Conservation (phyloP, 2,329 filamentous ascomycete genomes). For the Ceratocystis ficicola region DNA sequence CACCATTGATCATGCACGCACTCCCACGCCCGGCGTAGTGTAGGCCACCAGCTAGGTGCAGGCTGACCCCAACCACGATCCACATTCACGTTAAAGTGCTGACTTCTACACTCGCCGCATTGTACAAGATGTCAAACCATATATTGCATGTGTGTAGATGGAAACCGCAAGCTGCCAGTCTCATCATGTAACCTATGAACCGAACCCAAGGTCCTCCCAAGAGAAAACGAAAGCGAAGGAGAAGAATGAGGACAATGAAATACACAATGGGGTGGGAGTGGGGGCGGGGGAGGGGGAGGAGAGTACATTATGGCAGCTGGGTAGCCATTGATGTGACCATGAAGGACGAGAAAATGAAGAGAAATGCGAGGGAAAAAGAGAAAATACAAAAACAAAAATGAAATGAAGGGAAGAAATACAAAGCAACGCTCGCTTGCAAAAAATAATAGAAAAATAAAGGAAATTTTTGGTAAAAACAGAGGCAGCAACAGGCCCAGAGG, state of each 20-base stretch:
- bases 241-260: not conserved
- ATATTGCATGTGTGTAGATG: not conserved
- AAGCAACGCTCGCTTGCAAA: conserved; percentile 12
- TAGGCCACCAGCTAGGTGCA: too few relatives aligned
- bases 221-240: not conserved
- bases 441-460: not conserved
- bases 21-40: too few relatives aligned
- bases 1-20: too few relatives aligned
- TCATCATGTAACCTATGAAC: conserved; percentile 1
- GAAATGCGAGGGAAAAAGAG: not conserved
- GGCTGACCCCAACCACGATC: too few relatives aligned
- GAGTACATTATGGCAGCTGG: not conserved
- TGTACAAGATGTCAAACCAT: not conserved
- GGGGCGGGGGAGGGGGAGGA: not conserved
- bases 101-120: not conserved
- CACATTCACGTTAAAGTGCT: too few relatives aligned
- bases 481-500: too few relatives aligned
- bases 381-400: not conserved
- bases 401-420: not conserved
- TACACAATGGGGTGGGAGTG: not conserved
- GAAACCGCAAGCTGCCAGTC: not conserved
- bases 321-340: not conserved
- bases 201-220: not conserved
- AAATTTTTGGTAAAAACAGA: not conserved
- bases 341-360: not conserved